Evolutionary conservation across 306 rosid species (phyloP).

Genomic region (Prunus kanzakura): DNA sequence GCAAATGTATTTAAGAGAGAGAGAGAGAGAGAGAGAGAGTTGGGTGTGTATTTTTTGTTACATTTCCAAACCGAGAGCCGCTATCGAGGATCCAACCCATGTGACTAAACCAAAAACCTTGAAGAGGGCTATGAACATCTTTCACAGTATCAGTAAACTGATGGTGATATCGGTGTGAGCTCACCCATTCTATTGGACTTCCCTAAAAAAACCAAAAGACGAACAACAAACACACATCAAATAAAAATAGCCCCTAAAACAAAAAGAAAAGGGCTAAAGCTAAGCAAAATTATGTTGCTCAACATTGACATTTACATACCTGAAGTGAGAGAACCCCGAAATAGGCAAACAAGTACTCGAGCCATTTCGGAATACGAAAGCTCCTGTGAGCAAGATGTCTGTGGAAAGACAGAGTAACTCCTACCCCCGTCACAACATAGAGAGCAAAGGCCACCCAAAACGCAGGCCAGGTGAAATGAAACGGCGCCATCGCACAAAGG

Average conservation of each 20-base stretch:
- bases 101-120: constrained; percentile 92
- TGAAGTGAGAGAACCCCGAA: constrained; percentile 77
- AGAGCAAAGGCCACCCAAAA: constrained; percentile 47
- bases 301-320: constrained; percentile 20
- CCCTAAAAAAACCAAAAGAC: constrained; percentile 44
- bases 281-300: not conserved
- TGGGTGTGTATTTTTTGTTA: constrained; percentile 5
- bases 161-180: constrained; percentile 88
- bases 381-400: constrained; percentile 81
- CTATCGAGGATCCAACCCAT: constrained; percentile 83
- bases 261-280: not conserved
- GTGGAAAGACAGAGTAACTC: constrained; percentile 73
- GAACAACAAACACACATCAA: not conserved
- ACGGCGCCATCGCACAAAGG: constrained; percentile 66
- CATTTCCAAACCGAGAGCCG: constrained; percentile 48
- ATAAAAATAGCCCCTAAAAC: not conserved
- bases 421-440: constrained; percentile 58
- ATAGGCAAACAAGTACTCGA: constrained; percentile 77
- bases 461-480: constrained; percentile 60
- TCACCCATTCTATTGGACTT: constrained; percentile 86
- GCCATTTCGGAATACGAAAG: constrained; percentile 83
- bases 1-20: not conserved
- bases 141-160: constrained; percentile 81
- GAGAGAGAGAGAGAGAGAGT: not conserved
- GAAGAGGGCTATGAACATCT: constrained; percentile 82